Percentiles rank a stretch among this genome's conserved stretches.
Evolutionary conservation across 2,329 filamentous ascomycete genomes (phyloP).

Genomic region (Colletotrichum viniferum): DNA sequence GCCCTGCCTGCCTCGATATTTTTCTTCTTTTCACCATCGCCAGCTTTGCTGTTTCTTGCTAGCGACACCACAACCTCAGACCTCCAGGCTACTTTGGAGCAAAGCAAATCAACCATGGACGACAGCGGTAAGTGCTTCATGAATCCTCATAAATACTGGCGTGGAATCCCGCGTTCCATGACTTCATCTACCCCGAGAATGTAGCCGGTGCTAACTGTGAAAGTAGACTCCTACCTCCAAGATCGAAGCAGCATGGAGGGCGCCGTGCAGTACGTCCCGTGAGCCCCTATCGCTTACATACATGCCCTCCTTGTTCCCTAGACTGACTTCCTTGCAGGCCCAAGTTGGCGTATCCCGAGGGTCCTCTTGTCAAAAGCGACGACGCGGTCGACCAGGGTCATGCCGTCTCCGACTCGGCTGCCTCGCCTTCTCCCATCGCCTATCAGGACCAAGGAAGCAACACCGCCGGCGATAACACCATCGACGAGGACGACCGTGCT

Average conservation of each 20-base stretch:
- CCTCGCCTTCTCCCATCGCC: neutral
- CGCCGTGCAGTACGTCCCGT: neutral
- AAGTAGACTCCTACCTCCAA: neutral
- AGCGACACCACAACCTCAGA: neutral
- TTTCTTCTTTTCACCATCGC: neutral
- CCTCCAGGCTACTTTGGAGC: neutral
- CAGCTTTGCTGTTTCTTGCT: neutral
- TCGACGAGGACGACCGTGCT: neutral
- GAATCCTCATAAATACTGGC: neutral
- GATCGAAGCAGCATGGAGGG: neutral
- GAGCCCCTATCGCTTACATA: neutral
- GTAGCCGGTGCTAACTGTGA: neutral
- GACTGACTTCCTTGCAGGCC: neutral
- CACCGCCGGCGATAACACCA: neutral
- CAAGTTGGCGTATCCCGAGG: neutral
- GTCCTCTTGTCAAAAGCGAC: neutral
- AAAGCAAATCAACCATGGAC: neutral
- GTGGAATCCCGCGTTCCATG: neutral
- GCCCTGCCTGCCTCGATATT: neutral
- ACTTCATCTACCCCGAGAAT: neutral
- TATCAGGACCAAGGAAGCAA: neutral
- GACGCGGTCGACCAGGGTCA: neutral
- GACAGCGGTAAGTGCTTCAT: neutral
- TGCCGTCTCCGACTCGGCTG: neutral
- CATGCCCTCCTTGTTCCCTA: accelerated